Conservation (phyloP, 176 grass and related monocot genomes). For the Pharus latifolius region DNA sequence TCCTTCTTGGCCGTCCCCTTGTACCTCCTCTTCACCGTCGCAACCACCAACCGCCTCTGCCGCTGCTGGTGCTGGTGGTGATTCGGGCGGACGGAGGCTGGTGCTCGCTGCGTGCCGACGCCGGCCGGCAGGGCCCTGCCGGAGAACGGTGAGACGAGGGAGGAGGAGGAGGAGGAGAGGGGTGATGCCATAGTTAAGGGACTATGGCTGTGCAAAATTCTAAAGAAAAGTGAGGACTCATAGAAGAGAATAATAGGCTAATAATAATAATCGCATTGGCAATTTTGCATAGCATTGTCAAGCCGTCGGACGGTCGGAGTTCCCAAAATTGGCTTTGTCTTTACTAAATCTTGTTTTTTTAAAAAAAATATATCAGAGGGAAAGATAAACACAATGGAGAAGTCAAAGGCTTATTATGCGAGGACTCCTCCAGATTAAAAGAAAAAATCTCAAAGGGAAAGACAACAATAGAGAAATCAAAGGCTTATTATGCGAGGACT, state of each 20-base stretch:
- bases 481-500: too few relatives aligned
- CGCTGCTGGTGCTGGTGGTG: not conserved
- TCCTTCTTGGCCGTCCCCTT: constrained; percentile 61
- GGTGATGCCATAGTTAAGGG: not conserved
- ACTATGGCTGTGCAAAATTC: not conserved
- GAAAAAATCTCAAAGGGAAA: not conserved
- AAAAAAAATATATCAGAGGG: not conserved
- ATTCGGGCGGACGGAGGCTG: not conserved
- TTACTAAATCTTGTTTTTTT: not conserved
- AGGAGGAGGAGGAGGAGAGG: not conserved
- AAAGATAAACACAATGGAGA: too few relatives aligned
- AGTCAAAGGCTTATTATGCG: too few relatives aligned
- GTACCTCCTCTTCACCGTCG: constrained; percentile 31
- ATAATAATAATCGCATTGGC: too few relatives aligned
- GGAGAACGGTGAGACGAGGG: not conserved
- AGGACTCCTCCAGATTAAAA: too few relatives aligned
- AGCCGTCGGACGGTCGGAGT: not conserved
- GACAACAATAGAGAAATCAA: too few relatives aligned
- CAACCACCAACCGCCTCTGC: not conserved
- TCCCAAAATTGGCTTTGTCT: not conserved
- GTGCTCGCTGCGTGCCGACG: not conserved
- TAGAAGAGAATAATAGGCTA: too few relatives aligned
- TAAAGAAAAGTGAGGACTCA: not conserved
- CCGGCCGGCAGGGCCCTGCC: not conserved
- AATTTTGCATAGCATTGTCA: not conserved